A percentile compares a stretch with the other conserved stretches of the same genome.
These are phyloP conservation scores for Zasmidium cellare DNA, from an alignment of 2,329 filamentous ascomycete genomes.

Conservation along the genomic window DNA sequence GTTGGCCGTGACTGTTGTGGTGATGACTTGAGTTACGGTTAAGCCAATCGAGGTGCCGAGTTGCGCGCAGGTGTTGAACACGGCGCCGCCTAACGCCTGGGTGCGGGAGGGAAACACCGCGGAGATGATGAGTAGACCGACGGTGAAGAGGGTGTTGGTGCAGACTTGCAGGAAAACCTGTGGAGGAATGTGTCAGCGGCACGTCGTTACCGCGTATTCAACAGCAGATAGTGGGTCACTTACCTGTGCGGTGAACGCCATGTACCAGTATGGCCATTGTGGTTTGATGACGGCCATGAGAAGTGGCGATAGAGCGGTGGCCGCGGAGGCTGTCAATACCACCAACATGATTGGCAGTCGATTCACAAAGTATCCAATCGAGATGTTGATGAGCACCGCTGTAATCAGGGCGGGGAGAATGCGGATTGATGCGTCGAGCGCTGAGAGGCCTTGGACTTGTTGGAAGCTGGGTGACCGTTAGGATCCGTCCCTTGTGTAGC, in stretches of 20 bases:
- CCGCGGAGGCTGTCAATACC: neutral
- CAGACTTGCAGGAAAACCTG: neutral
- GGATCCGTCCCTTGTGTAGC: too few relatives aligned
- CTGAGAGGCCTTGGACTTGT: constrained; percentile 20
- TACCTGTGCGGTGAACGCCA: constrained; percentile 18
- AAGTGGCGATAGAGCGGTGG: constrained; percentile 38
- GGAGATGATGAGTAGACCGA: constrained; percentile 45
- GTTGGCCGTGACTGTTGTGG: constrained; percentile 23
- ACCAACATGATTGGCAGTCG: too few relatives aligned
- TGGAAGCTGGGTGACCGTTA: constrained; percentile 8
- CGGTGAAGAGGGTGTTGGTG: constrained; percentile 39
- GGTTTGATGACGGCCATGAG: constrained; percentile 51
- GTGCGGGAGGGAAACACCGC: constrained; percentile 40
- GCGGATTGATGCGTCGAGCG: constrained; percentile 31
- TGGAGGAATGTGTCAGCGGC: neutral
- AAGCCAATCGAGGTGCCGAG: constrained; percentile 43
- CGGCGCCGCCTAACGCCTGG: constrained; percentile 46
- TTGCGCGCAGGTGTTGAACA: constrained; percentile 47
- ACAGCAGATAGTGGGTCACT: too few relatives aligned
- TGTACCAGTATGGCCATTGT: constrained; percentile 48
- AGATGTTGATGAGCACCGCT: constrained; percentile 40
- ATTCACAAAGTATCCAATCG: too few relatives aligned
- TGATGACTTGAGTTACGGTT: constrained; percentile 37
- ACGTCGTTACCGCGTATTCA: too few relatives aligned
- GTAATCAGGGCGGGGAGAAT: constrained; percentile 49